Conservation (phyloP, 1,284 basidiomycete species). For the Quambalaria eucalypti region DNA sequence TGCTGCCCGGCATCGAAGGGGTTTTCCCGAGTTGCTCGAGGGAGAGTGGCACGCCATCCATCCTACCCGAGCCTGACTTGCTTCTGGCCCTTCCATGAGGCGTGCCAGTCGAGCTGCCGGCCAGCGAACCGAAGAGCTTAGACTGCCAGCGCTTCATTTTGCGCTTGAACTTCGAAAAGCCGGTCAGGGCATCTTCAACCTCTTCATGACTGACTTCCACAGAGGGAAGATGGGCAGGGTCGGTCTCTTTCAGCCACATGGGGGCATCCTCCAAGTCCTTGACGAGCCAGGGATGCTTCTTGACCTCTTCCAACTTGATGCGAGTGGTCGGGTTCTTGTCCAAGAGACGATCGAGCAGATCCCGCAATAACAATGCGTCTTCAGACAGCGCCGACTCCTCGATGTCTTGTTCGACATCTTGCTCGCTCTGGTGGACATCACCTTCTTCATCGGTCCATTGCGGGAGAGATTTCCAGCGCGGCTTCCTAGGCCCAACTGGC, state of each 20-base stretch:
- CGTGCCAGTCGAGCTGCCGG: background rate
- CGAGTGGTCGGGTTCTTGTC: slow-evolving; percentile 72
- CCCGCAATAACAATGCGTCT: slow-evolving; percentile 52
- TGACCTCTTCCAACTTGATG: slow-evolving; percentile 73
- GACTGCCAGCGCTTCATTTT: slow-evolving; percentile 31
- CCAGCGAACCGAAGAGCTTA: slow-evolving; percentile 25
- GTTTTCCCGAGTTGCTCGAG: too few species aligned
- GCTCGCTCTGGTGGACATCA: slow-evolving; percentile 5
- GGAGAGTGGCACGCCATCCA: background rate
- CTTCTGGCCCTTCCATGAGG: background rate
- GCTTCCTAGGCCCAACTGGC: slow-evolving; percentile 41
- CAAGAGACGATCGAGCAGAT: slow-evolving; percentile 66
- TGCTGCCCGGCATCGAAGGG: background rate
- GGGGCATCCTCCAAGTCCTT: slow-evolving; percentile 63
- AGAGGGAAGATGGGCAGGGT: slow-evolving; percentile 56
- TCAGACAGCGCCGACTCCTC: slow-evolving; percentile 10
- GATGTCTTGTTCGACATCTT: slow-evolving; percentile 6
- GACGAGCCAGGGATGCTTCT: slow-evolving; percentile 72
- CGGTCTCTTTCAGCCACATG: slow-evolving; percentile 71
- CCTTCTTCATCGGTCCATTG: slow-evolving; percentile 31
- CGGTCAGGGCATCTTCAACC: slow-evolving; percentile 58
- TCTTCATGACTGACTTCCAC: slow-evolving; percentile 71
- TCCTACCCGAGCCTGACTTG: background rate
- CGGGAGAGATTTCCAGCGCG: slow-evolving; percentile 21
- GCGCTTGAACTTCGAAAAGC: slow-evolving; percentile 37